Evolutionary conservation across 2,329 filamentous ascomycete genomes (phyloP), one percentile per base, ranked within the genome.

Genomic region (Fusarium sp.): DNA sequence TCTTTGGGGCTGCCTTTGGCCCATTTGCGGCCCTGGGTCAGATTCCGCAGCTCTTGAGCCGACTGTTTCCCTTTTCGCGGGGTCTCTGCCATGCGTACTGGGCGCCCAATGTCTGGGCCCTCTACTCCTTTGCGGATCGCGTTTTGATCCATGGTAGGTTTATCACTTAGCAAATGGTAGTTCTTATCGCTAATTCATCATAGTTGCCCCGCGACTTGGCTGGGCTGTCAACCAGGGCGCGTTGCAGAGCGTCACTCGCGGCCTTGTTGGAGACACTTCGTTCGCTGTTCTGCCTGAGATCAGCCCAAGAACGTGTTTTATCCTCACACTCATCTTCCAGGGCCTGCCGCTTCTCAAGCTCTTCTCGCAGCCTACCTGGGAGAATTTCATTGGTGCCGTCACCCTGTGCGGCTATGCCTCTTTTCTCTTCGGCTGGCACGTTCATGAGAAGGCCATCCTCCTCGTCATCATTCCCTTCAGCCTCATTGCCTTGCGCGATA

Each of bases 351-450:
- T 99, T 9, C 81, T 95, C 73, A 97, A 95, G 82, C 90, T 98
- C 42, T 97, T 98, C 85, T 80, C 90, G 54, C 87, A 89, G 60
- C 95, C 95, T 3, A 94, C 91, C 1, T 98, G 95, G 94, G 93
- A 97, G 71, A 93, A 90, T 65, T 98, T 99, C 80, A 89, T 98
- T 47, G 95, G 95, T 5, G 93, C 95, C 1, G 90, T 98, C 52
- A 98, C 96, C 0, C 90, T 98, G 18, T 98, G 97, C 80, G 97
- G 94, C 68, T 99, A 98, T 80, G 94, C 96, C 0, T 98, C 96
- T 0, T 99, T 99, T 85, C 88, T 99, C 11, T 98, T 98, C 78
- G 96, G 97, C 66, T 99, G 96, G 95, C 97, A 99, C 80, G 97
- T 99, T 10, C 97, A 99, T 79, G 97, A 99, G 81, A 99, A 99